These are phyloP conservation scores for Limonomyces culmigenus DNA, from an alignment of 1,284 basidiomycete genomes.

Conservation along the genomic window DNA sequence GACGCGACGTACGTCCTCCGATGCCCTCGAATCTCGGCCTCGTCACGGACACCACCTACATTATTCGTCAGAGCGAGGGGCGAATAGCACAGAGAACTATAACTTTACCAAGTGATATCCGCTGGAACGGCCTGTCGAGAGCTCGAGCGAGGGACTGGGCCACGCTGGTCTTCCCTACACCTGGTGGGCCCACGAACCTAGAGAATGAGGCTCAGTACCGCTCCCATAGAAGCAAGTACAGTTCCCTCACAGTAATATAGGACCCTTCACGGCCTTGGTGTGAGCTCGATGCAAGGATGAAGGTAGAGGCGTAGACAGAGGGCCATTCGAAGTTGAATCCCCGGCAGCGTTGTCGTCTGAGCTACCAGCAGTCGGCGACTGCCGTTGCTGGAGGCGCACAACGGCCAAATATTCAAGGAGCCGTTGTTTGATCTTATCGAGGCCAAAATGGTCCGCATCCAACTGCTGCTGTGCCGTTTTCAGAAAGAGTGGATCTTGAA, in stretches of 20 bases:
- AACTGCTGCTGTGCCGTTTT: slow-evolving; percentile 54
- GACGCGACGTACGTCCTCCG: slow-evolving; percentile 83
- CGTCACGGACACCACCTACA: slow-evolving; percentile 74
- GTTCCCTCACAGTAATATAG: slow-evolving; percentile 70
- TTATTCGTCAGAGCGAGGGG: neutral
- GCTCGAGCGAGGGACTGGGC: slow-evolving; percentile 79
- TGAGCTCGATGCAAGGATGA: no score
- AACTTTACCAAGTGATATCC: slow-evolving; percentile 55
- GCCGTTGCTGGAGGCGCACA: slow-evolving; percentile 62
- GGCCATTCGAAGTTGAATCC: no score
- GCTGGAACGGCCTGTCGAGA: slow-evolving; percentile 73
- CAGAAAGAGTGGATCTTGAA: slow-evolving; percentile 42
- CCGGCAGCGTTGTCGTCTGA: no score
- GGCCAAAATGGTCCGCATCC: slow-evolving; percentile 77
- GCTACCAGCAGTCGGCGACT: no score
- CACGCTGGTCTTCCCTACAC: slow-evolving; percentile 73
- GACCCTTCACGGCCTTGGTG: slow-evolving; percentile 54
- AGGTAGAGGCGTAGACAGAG: no score
- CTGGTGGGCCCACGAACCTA: slow-evolving; percentile 70
- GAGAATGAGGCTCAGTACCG: neutral
- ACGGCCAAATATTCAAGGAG: slow-evolving; percentile 84
- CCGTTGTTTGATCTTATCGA: slow-evolving; percentile 82
- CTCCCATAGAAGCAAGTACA: slow-evolving; percentile 7
- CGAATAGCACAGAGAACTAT: neutral
- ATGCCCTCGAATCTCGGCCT: slow-evolving; percentile 83